Conservation (phyloP, 306 rosid genomes). For the Vicia faba region DNA sequence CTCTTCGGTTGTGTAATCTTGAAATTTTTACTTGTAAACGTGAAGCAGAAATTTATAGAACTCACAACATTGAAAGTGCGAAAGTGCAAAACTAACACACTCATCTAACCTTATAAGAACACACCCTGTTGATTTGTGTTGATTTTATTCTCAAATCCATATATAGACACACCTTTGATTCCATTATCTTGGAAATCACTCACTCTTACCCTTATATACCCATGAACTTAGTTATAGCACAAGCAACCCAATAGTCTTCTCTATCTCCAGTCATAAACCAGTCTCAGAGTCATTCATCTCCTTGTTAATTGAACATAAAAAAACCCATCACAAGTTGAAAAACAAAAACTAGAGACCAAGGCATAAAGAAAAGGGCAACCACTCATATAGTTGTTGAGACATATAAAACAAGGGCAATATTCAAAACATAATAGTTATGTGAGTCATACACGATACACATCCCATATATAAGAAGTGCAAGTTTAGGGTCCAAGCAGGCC, state of each 20-base stretch:
- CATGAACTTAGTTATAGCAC: neutral
- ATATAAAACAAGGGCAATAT: slow-evolving; percentile 15
- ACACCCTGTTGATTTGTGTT: no score
- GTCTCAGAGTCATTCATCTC: neutral
- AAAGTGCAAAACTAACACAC: no score
- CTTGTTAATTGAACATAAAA: slow-evolving; percentile 4
- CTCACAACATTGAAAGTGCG: no score
- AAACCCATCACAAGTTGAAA: neutral
- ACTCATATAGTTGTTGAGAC: slow-evolving; percentile 4
- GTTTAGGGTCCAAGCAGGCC: slow-evolving; percentile 26
- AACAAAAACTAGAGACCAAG: neutral
- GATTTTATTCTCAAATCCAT: no score
- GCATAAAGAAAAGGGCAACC: slow-evolving; percentile 1
- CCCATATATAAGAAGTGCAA: slow-evolving; percentile 5
- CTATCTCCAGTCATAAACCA: no score
- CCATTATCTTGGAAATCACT: no score
- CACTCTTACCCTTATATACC: neutral
- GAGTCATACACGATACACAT: neutral
- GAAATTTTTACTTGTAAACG: no score
- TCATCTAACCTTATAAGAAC: no score
- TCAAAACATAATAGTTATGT: slow-evolving; percentile 17
- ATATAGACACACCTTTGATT: no score
- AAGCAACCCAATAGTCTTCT: neutral
- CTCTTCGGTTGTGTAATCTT: no score
- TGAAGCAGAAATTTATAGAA: no score